A percentile compares a stretch with the other conserved stretches of the same genome.
phyloP scores from a whole-genome alignment of 2,329 filamentous ascomycete genomes.

The Calonectria hongkongensis region DNA sequence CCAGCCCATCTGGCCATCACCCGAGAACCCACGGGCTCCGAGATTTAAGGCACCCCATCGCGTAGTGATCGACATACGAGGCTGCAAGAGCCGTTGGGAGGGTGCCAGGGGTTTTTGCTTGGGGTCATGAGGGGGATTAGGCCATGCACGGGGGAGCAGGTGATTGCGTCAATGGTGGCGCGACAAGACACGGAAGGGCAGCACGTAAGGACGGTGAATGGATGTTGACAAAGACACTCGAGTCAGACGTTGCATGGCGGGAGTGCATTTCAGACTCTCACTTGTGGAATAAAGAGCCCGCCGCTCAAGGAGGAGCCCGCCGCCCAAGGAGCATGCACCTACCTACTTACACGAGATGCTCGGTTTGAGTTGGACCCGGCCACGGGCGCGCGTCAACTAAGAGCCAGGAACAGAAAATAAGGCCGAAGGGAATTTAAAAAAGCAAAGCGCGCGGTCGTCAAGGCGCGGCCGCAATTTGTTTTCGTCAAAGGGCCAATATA shows the following conservation, averaged over 20 bases:
- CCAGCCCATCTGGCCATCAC: slow-evolving; percentile 52
- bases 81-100: slow-evolving; percentile 43
- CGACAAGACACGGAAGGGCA: slow-evolving; percentile 31
- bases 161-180: slow-evolving; percentile 41
- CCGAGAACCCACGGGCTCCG: slow-evolving; percentile 52
- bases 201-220: background rate
- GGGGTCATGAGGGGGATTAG: slow-evolving; percentile 1
- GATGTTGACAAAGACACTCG: background rate
- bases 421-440: slow-evolving; percentile 28
- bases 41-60: slow-evolving; percentile 50
- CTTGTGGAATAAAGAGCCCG: background rate
- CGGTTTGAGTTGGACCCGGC: slow-evolving; percentile 37
- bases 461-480: slow-evolving; percentile 22
- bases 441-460: slow-evolving; percentile 28
- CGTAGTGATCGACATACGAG: slow-evolving; percentile 50
- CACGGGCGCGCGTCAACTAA: slow-evolving; percentile 19
- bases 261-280: slow-evolving; percentile 13
- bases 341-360: slow-evolving; percentile 16
- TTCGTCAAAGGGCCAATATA: slow-evolving; percentile 26
- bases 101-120: slow-evolving; percentile 13
- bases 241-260: slow-evolving; percentile 18
- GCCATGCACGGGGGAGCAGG: slow-evolving; percentile 22
- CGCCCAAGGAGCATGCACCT: background rate
- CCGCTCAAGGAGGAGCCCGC: too few species aligned
- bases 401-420: slow-evolving; percentile 10